phyloP scores from a whole-genome alignment of 352 stramenopile genomes.

The Globisporangium takayamanum region DNA sequence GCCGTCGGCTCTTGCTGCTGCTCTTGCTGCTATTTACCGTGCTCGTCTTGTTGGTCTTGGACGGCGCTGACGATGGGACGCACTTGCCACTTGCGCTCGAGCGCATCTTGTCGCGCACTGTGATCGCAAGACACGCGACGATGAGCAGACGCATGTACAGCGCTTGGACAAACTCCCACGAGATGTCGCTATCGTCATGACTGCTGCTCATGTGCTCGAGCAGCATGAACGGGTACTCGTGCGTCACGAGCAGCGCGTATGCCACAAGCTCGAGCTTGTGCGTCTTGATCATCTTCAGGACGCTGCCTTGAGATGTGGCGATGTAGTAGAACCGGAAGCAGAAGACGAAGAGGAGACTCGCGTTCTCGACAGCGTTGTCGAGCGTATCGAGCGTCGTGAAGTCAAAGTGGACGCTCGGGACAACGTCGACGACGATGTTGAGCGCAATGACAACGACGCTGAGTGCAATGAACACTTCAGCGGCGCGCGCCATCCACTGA shows the following conservation, averaged over 20 bases:
- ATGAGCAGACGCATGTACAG: slow-evolving; percentile 34
- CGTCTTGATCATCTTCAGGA: background rate
- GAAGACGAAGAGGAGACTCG: slow-evolving; percentile 26
- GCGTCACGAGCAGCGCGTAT: slow-evolving; percentile 24
- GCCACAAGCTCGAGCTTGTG: slow-evolving; percentile 16
- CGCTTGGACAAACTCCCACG: slow-evolving; percentile 33
- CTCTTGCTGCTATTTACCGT: too few species aligned
- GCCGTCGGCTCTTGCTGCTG: too few species aligned
- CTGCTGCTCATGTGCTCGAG: slow-evolving; percentile 7
- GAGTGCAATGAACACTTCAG: slow-evolving; percentile 14
- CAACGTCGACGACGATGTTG: slow-evolving; percentile 9
- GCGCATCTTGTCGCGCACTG: slow-evolving; percentile 6
- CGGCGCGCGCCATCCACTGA: background rate
- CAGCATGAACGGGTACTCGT: slow-evolving; percentile 32
- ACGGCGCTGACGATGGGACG: too few species aligned
- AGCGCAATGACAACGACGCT: slow-evolving; percentile 8
- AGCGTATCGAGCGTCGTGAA: slow-evolving; percentile 1
- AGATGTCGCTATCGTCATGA: slow-evolving; percentile 3
- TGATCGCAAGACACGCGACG: slow-evolving; percentile 20
- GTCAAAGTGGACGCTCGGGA: background rate
- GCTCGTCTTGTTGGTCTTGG: too few species aligned
- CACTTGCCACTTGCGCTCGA: too few species aligned
- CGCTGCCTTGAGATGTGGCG: slow-evolving; percentile 11
- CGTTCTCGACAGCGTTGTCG: slow-evolving; percentile 21
- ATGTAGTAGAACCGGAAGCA: slow-evolving; percentile 31